These are phyloP conservation scores for Tuber aestivum DNA, from an alignment of 495 filamentous ascomycete genomes.

Conservation along the genomic window DNA sequence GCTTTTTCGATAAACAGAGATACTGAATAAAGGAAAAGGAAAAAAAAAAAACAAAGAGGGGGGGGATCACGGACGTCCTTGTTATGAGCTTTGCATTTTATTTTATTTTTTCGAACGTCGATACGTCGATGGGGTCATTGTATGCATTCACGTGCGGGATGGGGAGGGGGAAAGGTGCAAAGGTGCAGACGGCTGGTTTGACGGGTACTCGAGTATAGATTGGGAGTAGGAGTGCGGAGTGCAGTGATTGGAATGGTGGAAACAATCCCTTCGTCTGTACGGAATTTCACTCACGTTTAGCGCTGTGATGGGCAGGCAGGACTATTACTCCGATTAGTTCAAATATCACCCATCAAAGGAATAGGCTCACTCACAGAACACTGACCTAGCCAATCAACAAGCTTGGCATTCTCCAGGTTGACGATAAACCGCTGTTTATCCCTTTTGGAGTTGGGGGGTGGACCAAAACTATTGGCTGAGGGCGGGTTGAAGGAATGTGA, in stretches of 20 bases:
- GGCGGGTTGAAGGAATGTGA: no score
- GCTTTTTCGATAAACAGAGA: slow-evolving; percentile 1
- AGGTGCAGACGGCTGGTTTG: neutral
- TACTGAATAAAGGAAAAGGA: neutral
- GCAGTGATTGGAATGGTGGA: neutral
- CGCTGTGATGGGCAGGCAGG: no score
- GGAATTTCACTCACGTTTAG: no score
- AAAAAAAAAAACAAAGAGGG: neutral
- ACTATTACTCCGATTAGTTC: no score
- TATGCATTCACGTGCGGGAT: neutral
- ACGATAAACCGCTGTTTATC: no score
- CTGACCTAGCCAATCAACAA: no score
- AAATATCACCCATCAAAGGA: no score
- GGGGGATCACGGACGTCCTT: neutral
- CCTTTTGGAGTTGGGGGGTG: no score
- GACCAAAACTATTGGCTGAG: no score
- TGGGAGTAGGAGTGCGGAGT: neutral
- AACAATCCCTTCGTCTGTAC: no score
- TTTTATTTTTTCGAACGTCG: neutral
- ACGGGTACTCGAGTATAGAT: neutral
- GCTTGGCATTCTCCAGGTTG: no score
- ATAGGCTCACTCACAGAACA: no score
- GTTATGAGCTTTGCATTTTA: neutral
- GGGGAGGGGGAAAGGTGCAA: neutral
- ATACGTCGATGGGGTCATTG: neutral